Evolutionary conservation across 208 protist genomes (phyloP), one percentile per base, ranked within the genome.

Genomic region (Leishmania tropica): DNA sequence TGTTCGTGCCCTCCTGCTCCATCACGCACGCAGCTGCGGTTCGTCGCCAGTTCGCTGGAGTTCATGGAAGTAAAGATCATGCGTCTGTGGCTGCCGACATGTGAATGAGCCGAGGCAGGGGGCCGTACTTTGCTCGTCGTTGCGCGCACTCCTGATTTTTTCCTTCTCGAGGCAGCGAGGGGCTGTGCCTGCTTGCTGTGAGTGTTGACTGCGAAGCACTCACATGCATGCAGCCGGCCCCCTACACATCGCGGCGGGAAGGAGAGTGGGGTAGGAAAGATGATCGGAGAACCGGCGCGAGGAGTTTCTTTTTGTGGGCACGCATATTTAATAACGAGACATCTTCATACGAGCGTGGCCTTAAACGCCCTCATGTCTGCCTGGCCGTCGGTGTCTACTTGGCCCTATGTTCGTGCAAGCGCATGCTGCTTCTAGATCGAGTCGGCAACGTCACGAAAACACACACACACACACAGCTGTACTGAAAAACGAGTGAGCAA

Each of bases 401-500:
- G 58, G 10, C 58, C 19, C 28, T 31, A 15, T 31, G 8, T 31
- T 64, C 58, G 28, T 64, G 58, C 28, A 31, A 15, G 58, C 58
- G 15, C 58, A 64, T 15, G 28, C 62, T 40, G 31, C 15, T 35
- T 68, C 13, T 17, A 35, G 3, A 42, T 68, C 3, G 15, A 68
- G 31, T 21, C 31, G 13, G 2, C 35, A 45, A 2, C 24, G 3
- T 21, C 56, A 64, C 75, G 24, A 35, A 58, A 17, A 60, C 73
- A 64, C 13, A 45, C 48, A 76, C 28, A 19, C 28, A 78, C n/a
- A 45, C n/a, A 42, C 47, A n/a, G 21, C 40, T 53, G 48, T 76
- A 84, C 10, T 37, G 21, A 75, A 35, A 62, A 45, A 37, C 64
- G 56, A 74, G 19, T 45, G 28, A 45, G 73, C 19, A 73, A 60